Percentiles rank a stretch among this genome's conserved stretches.
Evolutionary conservation across 2,329 filamentous ascomycete genomes (phyloP).

Genomic region (Colletotrichum phormii): DNA sequence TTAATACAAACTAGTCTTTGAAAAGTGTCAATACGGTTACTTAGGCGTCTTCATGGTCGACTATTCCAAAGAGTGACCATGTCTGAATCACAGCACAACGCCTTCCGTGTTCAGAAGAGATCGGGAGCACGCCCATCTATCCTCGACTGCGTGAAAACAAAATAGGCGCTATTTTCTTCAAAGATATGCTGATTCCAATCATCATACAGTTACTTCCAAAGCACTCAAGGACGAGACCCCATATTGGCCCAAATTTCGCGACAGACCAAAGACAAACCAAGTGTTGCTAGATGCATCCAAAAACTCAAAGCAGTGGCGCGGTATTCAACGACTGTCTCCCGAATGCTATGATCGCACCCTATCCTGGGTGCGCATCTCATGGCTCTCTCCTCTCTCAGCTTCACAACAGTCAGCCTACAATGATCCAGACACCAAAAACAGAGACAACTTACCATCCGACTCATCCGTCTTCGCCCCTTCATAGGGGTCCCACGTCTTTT

Average conservation of each 20-base stretch:
- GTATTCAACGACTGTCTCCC: background rate
- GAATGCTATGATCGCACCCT: background rate
- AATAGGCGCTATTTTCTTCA: background rate
- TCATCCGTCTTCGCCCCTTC: background rate
- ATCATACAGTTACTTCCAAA: background rate
- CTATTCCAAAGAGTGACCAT: background rate
- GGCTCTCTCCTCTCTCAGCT: constrained; percentile 15
- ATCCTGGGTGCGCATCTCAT: constrained; percentile 18
- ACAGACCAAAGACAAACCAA: background rate
- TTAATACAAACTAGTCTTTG: background rate
- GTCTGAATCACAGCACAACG: background rate
- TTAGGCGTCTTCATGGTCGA: background rate
- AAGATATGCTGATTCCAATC: background rate
- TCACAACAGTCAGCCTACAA: background rate
- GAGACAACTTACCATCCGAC: background rate
- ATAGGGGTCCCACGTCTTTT: constrained; percentile 20
- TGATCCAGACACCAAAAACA: no score
- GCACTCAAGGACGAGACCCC: background rate
- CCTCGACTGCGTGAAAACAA: background rate
- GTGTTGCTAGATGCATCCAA: no score
- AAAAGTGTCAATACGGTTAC: background rate
- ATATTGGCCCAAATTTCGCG: background rate
- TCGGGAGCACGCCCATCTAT: background rate
- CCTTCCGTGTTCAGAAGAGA: background rate
- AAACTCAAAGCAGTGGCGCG: background rate